Percentiles rank a stretch among this genome's conserved stretches.
These are phyloP conservation scores for Alternaria brassicae DNA, from an alignment of 2,329 filamentous ascomycete genomes.

Conservation along the genomic window DNA sequence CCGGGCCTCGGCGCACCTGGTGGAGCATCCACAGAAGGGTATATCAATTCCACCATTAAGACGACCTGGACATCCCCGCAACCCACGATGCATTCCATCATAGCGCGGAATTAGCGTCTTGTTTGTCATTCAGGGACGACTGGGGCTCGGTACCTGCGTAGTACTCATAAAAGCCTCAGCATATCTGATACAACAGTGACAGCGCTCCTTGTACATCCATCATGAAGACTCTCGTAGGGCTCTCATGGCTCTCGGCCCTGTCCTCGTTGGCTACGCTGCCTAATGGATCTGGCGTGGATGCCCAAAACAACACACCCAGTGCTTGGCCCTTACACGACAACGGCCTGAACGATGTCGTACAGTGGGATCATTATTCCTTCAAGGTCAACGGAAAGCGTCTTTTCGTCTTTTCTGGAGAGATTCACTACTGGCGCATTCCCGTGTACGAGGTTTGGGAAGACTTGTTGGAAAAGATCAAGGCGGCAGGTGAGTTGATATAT, in stretches of 20 bases:
- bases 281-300: constrained; percentile 24
- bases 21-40: constrained; percentile 10
- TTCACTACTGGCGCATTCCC: constrained; percentile 58
- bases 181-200: constrained; percentile 18
- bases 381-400: constrained; percentile 59
- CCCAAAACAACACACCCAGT: constrained; percentile 33
- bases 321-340: constrained; percentile 60
- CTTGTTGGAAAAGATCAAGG: constrained; percentile 61
- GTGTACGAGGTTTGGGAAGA: constrained; percentile 61
- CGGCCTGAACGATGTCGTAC: constrained; percentile 56
- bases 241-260: constrained; percentile 36
- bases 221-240: constrained; percentile 29
- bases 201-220: constrained; percentile 26
- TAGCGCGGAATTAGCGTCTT: constrained; percentile 20
- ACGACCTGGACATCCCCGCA: constrained; percentile 12
- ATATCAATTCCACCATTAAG: constrained; percentile 22
- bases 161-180: constrained; percentile 18
- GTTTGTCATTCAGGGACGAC: constrained; percentile 17
- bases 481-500: constrained; percentile 33
- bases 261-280: constrained; percentile 22
- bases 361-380: constrained; percentile 64
- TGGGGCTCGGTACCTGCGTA: constrained; percentile 15
- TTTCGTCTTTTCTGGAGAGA: constrained; percentile 62
- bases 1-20: constrained; percentile 17
- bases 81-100: constrained; percentile 10